Percentiles rank a stretch among this genome's conserved stretches.
Conservation (phyloP, 768 basidiomycete genomes). For the Macrolepiota fuliginosa region DNA sequence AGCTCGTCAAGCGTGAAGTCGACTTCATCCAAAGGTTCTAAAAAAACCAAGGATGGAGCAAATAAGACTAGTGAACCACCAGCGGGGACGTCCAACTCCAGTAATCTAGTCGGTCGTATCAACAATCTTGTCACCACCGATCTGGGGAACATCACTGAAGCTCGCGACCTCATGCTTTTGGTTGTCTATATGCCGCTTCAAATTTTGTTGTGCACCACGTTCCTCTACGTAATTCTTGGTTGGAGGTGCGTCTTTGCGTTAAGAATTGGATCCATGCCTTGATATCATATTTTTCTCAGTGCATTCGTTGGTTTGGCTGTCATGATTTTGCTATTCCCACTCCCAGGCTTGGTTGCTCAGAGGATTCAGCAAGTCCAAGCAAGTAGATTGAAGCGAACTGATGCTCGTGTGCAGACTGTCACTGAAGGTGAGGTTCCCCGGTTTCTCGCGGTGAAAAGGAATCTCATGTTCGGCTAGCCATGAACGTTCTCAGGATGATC, state of each 20-base stretch:
- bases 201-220: constrained; percentile 35
- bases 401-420: constrained; percentile 59
- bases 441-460: neutral
- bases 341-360: constrained; percentile 58
- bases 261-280: constrained; percentile 5
- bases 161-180: constrained; percentile 34
- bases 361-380: constrained; percentile 48
- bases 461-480: constrained; percentile 31
- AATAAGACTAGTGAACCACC: neutral
- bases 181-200: constrained; percentile 42
- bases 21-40: constrained; percentile 3
- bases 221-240: constrained; percentile 47
- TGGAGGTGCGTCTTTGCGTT: constrained; percentile 42
- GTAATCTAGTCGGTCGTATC: constrained; percentile 69
- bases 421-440: constrained; percentile 47
- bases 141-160: constrained; percentile 35
- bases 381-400: constrained; percentile 48
- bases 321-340: constrained; percentile 51
- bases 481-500: constrained; percentile 62
- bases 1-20: constrained; percentile 10
- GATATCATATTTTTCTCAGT: constrained; percentile 24
- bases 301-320: constrained; percentile 58
- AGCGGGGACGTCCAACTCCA: constrained; percentile 13
- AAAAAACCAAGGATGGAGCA: neutral
- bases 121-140: constrained; percentile 79